phyloP scores from a whole-genome alignment of 331 rosid genomes.

The Malus hybrid region DNA sequence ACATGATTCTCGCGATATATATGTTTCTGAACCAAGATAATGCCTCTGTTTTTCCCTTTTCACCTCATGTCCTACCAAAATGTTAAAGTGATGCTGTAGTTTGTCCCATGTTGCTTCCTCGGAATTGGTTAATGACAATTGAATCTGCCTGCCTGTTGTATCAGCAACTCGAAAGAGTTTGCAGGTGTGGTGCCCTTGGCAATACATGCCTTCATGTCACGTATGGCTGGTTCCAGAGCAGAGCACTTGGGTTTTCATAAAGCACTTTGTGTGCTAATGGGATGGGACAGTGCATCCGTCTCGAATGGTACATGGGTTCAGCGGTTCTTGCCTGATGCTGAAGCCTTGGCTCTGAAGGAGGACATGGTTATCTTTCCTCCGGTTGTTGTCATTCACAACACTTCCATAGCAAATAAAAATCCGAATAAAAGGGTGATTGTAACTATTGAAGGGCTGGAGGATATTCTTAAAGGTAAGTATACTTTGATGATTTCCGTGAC shows the following conservation, averaged over 20 bases:
- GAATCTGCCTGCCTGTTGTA: slow-evolving; percentile 2
- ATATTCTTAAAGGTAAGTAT: slow-evolving; percentile 9
- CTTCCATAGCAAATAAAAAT: slow-evolving; percentile 12
- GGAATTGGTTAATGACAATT: not conserved
- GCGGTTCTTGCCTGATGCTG: slow-evolving; percentile 18
- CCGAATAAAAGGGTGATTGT: slow-evolving; percentile 11
- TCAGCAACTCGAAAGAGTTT: slow-evolving; percentile 34
- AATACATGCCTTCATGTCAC: slow-evolving; percentile 24
- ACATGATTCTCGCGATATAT: not conserved
- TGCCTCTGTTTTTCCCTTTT: not conserved
- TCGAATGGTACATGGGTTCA: slow-evolving; percentile 22
- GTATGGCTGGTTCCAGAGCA: slow-evolving; percentile 14
- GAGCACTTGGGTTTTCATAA: slow-evolving; percentile 46
- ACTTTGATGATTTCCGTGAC: not conserved
- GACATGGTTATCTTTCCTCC: slow-evolving; percentile 44
- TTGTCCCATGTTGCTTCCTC: not conserved
- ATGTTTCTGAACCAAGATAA: not conserved
- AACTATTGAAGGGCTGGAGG: slow-evolving; percentile 23
- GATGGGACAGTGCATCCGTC: slow-evolving; percentile 29
- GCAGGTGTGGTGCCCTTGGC: slow-evolving; percentile 13
- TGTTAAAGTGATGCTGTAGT: not conserved
- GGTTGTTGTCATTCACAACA: slow-evolving; percentile 36
- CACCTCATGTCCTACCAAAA: not conserved
- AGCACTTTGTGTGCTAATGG: slow-evolving; percentile 42
- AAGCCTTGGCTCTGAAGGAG: slow-evolving; percentile 27